Evolutionary conservation across 1,284 basidiomycete genomes (phyloP).

Genomic region (Baeospora myosura): DNA sequence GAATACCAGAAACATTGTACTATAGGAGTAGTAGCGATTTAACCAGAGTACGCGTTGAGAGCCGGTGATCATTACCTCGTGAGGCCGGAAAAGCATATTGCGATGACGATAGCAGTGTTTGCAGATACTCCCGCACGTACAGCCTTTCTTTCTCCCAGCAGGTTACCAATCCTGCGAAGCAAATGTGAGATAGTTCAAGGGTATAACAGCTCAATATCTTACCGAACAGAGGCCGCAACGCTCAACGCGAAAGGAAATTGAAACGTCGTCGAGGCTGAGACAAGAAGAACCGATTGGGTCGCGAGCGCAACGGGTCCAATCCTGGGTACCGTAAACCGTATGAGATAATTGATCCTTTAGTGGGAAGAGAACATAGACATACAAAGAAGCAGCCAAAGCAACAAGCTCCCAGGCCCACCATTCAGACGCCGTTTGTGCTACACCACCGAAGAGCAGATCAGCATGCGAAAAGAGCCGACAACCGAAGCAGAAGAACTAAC

Average conservation of each 20-base stretch:
- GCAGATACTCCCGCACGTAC: slow-evolving; percentile 61
- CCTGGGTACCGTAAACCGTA: slow-evolving; percentile 14
- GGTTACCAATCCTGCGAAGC: slow-evolving; percentile 62
- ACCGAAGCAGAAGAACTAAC: slow-evolving; percentile 23
- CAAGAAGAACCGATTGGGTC: slow-evolving; percentile 67
- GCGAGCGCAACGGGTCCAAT: slow-evolving; percentile 57
- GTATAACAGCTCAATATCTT: slow-evolving; percentile 17
- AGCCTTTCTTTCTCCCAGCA: slow-evolving; percentile 68
- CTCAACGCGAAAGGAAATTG: slow-evolving; percentile 81
- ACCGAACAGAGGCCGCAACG: slow-evolving; percentile 81
- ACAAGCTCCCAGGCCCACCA: slow-evolving; percentile 93
- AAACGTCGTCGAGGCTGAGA: slow-evolving; percentile 71
- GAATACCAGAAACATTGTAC: slow-evolving; percentile 66
- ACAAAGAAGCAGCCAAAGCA: slow-evolving; percentile 51
- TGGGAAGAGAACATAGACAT: slow-evolving; percentile 17
- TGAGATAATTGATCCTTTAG: no score
- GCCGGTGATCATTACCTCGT: slow-evolving; percentile 48
- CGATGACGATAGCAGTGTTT: slow-evolving; percentile 55
- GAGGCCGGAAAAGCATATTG: slow-evolving; percentile 46
- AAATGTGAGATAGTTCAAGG: not conserved
- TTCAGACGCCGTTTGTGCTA: slow-evolving; percentile 60
- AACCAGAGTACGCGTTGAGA: slow-evolving; percentile 11
- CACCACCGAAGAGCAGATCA: not conserved
- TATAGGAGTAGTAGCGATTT: slow-evolving; percentile 19
- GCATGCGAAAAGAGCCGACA: not conserved